Conservation (phyloP, 1,284 basidiomycete species). For the Tranzscheliella williamsii region DNA sequence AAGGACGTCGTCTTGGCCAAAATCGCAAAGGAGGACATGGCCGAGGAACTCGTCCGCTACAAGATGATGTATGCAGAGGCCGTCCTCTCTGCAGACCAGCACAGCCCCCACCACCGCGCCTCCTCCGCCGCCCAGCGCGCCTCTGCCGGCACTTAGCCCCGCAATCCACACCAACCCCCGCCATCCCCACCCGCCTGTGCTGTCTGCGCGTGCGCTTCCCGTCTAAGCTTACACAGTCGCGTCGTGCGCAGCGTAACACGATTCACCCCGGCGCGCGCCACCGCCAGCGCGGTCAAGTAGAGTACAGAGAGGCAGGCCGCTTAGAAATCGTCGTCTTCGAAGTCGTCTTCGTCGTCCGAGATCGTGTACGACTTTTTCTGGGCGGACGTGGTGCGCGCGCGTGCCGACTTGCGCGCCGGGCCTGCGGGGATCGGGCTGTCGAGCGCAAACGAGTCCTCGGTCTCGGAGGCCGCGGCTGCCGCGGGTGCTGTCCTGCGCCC, state of each 20-base stretch:
- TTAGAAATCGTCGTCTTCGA: conserved; percentile 1
- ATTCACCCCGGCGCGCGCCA: no score
- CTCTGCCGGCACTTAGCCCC: no score
- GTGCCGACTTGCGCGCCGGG: conserved; percentile 9
- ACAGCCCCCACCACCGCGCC: no score
- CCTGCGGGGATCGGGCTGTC: conserved; percentile 19
- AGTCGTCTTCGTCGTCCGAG: conserved; percentile 26
- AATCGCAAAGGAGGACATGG: conserved; percentile 59
- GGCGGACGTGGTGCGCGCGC: conserved; percentile 13
- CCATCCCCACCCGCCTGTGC: no score
- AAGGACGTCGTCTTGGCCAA: conserved; percentile 56
- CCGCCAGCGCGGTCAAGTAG: no score
- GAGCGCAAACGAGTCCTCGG: conserved; percentile 29
- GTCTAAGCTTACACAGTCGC: no score
- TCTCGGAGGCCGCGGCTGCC: conserved; percentile 4
- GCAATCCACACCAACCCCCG: no score
- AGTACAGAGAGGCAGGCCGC: no score
- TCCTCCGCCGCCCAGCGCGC: no score
- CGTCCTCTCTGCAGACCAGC: neutral
- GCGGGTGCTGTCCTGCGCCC: conserved; percentile 16
- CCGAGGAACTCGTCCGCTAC: conserved; percentile 55
- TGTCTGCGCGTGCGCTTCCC: no score
- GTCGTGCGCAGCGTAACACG: no score
- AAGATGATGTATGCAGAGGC: conserved; percentile 45
- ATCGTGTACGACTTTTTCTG: conserved; percentile 37